Percentiles rank a stretch among this genome's conserved stretches.
These are phyloP conservation scores for Nicotiana tomentosiformis DNA, from an alignment of 257 asterid genomes.

Conservation along the genomic window DNA sequence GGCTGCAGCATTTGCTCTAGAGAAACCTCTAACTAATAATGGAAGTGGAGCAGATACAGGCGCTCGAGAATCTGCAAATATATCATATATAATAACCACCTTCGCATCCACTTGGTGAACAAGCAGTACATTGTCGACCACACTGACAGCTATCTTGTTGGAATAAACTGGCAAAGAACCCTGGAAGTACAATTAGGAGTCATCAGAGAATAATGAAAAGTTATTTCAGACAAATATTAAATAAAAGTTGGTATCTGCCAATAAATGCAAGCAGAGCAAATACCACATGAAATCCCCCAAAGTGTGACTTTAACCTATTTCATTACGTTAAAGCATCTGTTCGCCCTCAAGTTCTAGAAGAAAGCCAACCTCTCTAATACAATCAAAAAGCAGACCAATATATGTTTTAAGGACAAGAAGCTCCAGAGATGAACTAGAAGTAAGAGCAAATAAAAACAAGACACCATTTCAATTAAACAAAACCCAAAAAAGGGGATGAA, in stretches of 20 bases:
- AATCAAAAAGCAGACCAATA: neutral
- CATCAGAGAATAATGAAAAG: conserved; percentile 7
- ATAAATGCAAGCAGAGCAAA: neutral
- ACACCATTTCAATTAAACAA: neutral
- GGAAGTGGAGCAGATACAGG: conserved; percentile 98
- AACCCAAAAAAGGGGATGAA: neutral
- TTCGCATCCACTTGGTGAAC: conserved; percentile 97
- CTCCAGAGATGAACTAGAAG: neutral
- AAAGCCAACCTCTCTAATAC: neutral
- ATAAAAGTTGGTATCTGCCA: neutral
- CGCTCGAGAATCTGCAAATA: conserved; percentile 62
- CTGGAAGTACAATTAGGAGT: conserved; percentile 36
- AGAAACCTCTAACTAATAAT: conserved; percentile 61
- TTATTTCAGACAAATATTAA: neutral
- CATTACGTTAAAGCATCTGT: neutral
- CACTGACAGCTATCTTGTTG: conserved; percentile 61
- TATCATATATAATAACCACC: conserved; percentile 81
- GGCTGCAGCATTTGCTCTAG: conserved; percentile 42
- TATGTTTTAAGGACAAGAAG: neutral
- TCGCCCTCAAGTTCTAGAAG: neutral
- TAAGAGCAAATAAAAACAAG: neutral
- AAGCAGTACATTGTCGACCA: conserved; percentile 78
- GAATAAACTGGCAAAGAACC: conserved; percentile 89
- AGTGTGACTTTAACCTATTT: neutral
- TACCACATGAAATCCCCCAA: neutral